These are phyloP conservation scores for Xerocomellus amylosporus DNA, from an alignment of 768 basidiomycete genomes.

Conservation along the genomic window DNA sequence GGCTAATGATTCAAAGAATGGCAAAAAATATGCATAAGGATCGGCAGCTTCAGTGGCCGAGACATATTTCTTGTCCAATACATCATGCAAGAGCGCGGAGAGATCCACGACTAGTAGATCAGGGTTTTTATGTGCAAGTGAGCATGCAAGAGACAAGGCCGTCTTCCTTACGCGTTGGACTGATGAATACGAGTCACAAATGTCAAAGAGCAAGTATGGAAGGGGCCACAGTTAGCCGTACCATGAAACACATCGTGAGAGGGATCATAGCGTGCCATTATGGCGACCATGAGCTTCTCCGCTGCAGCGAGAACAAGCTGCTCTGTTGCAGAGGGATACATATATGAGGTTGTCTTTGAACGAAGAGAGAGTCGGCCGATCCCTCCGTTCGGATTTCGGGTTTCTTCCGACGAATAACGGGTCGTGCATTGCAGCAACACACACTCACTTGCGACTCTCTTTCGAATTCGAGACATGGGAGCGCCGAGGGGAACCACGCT, in stretches of 20 bases:
- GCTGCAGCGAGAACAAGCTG: slow-evolving; percentile 52
- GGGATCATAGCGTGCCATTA: slow-evolving; percentile 76
- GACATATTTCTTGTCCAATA: slow-evolving; percentile 84
- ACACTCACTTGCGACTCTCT: slow-evolving; percentile 2
- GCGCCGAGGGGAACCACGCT: slow-evolving; percentile 21
- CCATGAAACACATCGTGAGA: slow-evolving; percentile 82
- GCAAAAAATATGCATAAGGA: slow-evolving; percentile 63
- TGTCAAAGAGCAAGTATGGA: slow-evolving; percentile 4
- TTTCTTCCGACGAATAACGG: slow-evolving; percentile 8
- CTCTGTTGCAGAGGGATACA: slow-evolving; percentile 54
- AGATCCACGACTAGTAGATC: slow-evolving; percentile 80
- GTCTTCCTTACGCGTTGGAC: slow-evolving; percentile 82
- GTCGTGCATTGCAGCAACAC: background rate
- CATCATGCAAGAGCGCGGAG: slow-evolving; percentile 85
- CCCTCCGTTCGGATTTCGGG: slow-evolving; percentile 25
- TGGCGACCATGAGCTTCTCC: slow-evolving; percentile 66
- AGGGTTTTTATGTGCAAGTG: slow-evolving; percentile 42
- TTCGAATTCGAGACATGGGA: slow-evolving; percentile 19
- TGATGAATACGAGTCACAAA: slow-evolving; percentile 28
- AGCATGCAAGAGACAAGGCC: slow-evolving; percentile 63
- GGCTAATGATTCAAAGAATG: slow-evolving; percentile 54
- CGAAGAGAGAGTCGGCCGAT: background rate
- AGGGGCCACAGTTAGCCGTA: slow-evolving; percentile 32
- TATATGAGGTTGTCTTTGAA: background rate
- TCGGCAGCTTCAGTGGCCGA: slow-evolving; percentile 53